Conservation (phyloP, 2,329 filamentous ascomycete genomes). For the Triangularia setosa region DNA sequence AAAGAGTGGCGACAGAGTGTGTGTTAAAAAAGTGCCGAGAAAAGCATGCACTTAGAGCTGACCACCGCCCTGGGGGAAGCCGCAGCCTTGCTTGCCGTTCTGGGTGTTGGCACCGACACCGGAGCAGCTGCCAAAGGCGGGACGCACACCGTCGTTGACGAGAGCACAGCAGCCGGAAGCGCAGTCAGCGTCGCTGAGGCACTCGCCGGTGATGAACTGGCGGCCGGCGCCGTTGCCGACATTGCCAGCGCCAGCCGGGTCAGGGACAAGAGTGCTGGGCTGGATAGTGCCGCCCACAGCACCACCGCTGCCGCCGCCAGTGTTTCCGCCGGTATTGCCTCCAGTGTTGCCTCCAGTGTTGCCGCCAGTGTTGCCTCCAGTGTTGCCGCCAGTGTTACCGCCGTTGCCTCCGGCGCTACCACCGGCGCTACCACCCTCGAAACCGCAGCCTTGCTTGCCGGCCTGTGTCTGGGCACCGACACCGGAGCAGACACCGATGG, state of each 20-base stretch:
- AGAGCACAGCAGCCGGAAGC: constrained; percentile 30
- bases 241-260: constrained; percentile 33
- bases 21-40: background rate
- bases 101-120: constrained; percentile 26
- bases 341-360: constrained; percentile 2
- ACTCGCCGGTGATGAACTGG: constrained; percentile 32
- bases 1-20: background rate
- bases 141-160: constrained; percentile 20
- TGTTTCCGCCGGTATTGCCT: background rate
- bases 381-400: constrained; percentile 3
- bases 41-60: background rate
- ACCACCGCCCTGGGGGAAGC: constrained; percentile 23
- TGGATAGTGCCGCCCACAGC: constrained; percentile 6
- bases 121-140: constrained; percentile 29
- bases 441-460: constrained; percentile 36
- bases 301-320: background rate
- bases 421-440: constrained; percentile 20
- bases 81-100: constrained; percentile 30
- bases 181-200: constrained; percentile 29
- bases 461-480: constrained; percentile 30
- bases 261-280: constrained; percentile 17
- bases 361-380: background rate
- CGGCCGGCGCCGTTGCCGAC: constrained; percentile 27
- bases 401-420: background rate
- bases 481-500: constrained; percentile 35